Percentiles rank a stretch among this genome's conserved stretches.
Conservation (phyloP, 371 early-diverging fungal genomes). For the Mucor irregularis region DNA sequence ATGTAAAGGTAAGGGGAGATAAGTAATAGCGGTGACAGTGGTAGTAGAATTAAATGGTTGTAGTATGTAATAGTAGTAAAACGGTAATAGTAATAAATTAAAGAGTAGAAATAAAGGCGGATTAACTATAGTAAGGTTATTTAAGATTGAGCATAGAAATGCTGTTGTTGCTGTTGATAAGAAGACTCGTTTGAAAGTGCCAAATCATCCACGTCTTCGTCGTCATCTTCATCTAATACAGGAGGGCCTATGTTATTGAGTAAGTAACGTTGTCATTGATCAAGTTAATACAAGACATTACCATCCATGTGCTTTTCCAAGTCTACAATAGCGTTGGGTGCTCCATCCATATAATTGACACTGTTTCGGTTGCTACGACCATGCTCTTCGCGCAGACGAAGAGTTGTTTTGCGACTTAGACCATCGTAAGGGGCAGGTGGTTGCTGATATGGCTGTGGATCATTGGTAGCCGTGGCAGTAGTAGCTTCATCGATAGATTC, state of each 20-base stretch:
- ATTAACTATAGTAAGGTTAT: no score
- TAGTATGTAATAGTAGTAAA: no score
- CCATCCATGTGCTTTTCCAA: conserved; percentile 47
- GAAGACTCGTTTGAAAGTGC: conserved; percentile 17
- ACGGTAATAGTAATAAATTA: no score
- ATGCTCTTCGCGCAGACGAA: conserved; percentile 36
- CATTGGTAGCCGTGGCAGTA: no score
- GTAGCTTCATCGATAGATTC: no score
- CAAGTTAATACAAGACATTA: conserved; percentile 13
- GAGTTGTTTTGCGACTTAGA: conserved; percentile 25
- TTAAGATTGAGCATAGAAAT: background rate
- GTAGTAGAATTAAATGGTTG: no score
- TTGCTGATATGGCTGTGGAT: no score
- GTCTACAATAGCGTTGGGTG: conserved; percentile 52
- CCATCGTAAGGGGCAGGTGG: no score
- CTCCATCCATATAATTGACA: conserved; percentile 50
- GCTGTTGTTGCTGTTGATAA: background rate
- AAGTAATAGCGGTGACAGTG: no score
- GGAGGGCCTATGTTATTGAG: conserved; percentile 34
- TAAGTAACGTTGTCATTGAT: no score
- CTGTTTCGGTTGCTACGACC: conserved; percentile 54
- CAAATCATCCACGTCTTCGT: conserved; percentile 46
- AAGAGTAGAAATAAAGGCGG: no score
- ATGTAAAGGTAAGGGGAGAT: no score
- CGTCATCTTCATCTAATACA: conserved; percentile 45